Evolutionary conservation across 352 stramenopile genomes (phyloP), one percentile per base, ranked within the genome.

Genomic region (Pythium plurisporium): DNA sequence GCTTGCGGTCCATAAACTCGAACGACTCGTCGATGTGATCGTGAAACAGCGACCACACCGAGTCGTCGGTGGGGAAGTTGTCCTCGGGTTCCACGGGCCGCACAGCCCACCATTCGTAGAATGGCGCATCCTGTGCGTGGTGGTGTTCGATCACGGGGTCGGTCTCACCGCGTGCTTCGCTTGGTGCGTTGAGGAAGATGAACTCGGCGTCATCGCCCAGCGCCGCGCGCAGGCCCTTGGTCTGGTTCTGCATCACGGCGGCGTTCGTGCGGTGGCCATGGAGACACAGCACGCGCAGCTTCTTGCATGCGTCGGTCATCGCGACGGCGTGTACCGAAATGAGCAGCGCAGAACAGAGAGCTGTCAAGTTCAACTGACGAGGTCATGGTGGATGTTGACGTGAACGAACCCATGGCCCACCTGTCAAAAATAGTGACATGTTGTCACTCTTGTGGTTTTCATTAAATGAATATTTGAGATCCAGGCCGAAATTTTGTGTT

Each of bases 21-120:
- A 89, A 67, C 14, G 74, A 70, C 43, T 65, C 52, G 40, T 55
- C 57, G 12, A 55, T n/a, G 33, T 63, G 43, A 4, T 59, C 52
- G 19, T 65, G 56, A 46, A 63, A 38, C 1, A 70, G 37, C 11
- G 47, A 38, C 63, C 63, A 65, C 19, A 60, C 57, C 1, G 36
- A 29, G 37, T 61, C 55, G 17, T 59, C 43, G 26, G 33, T 70
- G 19, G 70, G 67, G n/a, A 65, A 57, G 19, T 69, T 64, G 47
- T 79, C 75, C 15, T 77, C 58, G 20, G 76, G 68, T 52, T 82
- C 65, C 6, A 82, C 63, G 4, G 66, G 70, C 4, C 69, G 66
- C 17, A 74, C 66, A 4, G 31, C 33, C 76, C 76, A 87, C 83
- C 83, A 93, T 61, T 93, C 83, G 63, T 86, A 93, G 62, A 89